Evolutionary conservation across 2,329 filamentous ascomycete species (phyloP), one percentile per base, ranked within the genome.

Genomic region (Nectriaceae sp.): DNA sequence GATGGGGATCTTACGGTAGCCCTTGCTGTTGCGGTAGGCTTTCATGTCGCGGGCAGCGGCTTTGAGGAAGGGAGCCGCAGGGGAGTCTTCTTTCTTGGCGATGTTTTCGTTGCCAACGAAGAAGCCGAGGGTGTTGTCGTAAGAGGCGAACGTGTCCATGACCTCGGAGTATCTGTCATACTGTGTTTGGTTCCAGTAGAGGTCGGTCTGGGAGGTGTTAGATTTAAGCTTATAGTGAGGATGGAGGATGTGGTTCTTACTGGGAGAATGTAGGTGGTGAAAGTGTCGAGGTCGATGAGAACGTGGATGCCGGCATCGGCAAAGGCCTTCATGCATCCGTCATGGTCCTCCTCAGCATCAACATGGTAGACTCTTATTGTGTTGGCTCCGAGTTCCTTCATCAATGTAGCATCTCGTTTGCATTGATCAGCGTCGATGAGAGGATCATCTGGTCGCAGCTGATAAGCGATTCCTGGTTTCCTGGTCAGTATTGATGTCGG

Each of bases 71-170:
- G 90, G 89, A 8, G 90, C 90, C 24, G 87, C 87, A 21, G 71
- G 64, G 33, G 80, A 83, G 62, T 83, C 76, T 54, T 77, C 75
- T 50, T 73, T 71, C 39, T 73, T 75, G 35, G 86, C 87, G 61
- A 96, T 84, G 50, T 94, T 87, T 68, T 96, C 91, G 64, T 96
- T 96, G 55, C 90, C 92, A 50, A 96, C 80, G 61, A 95, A 93
- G 68, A 94, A 88, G 39, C 89, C 90, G 11, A 90, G 83, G 2
- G 88, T 79, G 67, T 96, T 96, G 70, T 91, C 81, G 66, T 87
- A 96, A 41, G 78, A 70, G 38, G 87, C 80, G 69, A 94, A 93
- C 26, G 82, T 78, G 64, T 95, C 90, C 75, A 94, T 82, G 56
- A 92, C 88, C 43, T 78, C 77, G 39, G 79, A 73, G 69, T 89